Evolutionary conservation across 2,329 filamentous ascomycete species (phyloP).

Genomic region (Teratosphaeriaceae sp.): DNA sequence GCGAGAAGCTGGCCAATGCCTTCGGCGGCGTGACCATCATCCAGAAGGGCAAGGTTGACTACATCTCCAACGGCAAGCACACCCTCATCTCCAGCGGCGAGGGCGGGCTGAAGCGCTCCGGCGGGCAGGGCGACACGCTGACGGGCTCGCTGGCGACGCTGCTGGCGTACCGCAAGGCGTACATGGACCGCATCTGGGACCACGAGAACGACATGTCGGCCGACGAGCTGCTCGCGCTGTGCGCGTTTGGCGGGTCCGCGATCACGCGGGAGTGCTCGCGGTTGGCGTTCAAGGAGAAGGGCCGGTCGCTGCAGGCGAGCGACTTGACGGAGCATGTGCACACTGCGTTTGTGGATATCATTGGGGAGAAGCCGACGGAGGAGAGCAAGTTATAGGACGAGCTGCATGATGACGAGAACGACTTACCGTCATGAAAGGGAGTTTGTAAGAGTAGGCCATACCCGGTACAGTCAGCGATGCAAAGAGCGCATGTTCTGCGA

Average conservation of each 20-base stretch:
- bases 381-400: slow-evolving; percentile 18
- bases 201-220: slow-evolving; percentile 48
- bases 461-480: too few relatives aligned
- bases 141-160: slow-evolving; percentile 87
- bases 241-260: slow-evolving; percentile 78
- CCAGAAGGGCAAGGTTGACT: slow-evolving; percentile 79
- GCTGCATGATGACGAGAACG: too few relatives aligned
- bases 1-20: slow-evolving; percentile 62
- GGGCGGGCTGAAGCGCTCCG: slow-evolving; percentile 83
- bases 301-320: slow-evolving; percentile 82
- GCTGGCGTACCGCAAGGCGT: slow-evolving; percentile 80
- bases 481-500: too few relatives aligned
- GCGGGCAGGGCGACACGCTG: slow-evolving; percentile 91
- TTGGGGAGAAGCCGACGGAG: slow-evolving; percentile 55
- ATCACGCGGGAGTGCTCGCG: slow-evolving; percentile 89
- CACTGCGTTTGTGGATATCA: slow-evolving; percentile 67
- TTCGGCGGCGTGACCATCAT: slow-evolving; percentile 86
- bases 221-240: slow-evolving; percentile 60
- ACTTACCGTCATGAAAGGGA: too few relatives aligned
- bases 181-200: slow-evolving; percentile 75
- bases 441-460: too few relatives aligned
- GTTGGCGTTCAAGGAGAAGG: slow-evolving; percentile 76
- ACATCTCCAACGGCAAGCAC: slow-evolving; percentile 70
- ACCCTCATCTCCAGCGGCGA: slow-evolving; percentile 71
- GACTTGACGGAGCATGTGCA: slow-evolving; percentile 91